These are phyloP conservation scores for Allium sativum DNA, from an alignment of 106 monocot species.

Conservation along the genomic window DNA sequence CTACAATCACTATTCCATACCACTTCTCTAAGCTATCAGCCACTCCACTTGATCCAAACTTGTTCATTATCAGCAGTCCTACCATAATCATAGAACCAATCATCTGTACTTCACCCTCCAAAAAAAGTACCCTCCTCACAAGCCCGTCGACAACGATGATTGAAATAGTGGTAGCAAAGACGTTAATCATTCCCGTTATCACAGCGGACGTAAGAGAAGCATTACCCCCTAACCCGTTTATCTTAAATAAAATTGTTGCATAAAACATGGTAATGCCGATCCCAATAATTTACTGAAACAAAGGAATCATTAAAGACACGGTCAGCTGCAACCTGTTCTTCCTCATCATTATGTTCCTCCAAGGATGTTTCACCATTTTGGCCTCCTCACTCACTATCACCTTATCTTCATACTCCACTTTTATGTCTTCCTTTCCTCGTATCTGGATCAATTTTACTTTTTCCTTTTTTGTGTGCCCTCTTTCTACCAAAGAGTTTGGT, in stretches of 20 bases:
- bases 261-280: slow-evolving; percentile 61
- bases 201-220: slow-evolving; percentile 49
- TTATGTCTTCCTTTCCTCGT: slow-evolving; percentile 7
- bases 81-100: slow-evolving; percentile 6
- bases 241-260: slow-evolving; percentile 52
- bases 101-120: slow-evolving; percentile 19
- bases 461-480: slow-evolving; percentile 14
- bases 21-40: not conserved
- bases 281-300: slow-evolving; percentile 52
- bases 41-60: slow-evolving; percentile 6
- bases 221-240: slow-evolving; percentile 35
- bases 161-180: slow-evolving; percentile 32
- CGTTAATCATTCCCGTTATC: slow-evolving; percentile 37
- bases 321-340: slow-evolving; percentile 31
- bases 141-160: slow-evolving; percentile 16
- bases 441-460: slow-evolving; percentile 20
- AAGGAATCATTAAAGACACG: slow-evolving; percentile 40
- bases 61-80: slow-evolving; percentile 3
- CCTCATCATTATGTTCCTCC: slow-evolving; percentile 26
- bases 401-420: slow-evolving; percentile 12
- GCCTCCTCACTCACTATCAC: slow-evolving; percentile 10
- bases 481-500: slow-evolving; percentile 1
- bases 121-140: slow-evolving; percentile 8
- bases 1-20: not conserved
- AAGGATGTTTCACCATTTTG: slow-evolving; percentile 18